phyloP scores from a whole-genome alignment of 306 rosid genomes.

The Quercus suber region DNA sequence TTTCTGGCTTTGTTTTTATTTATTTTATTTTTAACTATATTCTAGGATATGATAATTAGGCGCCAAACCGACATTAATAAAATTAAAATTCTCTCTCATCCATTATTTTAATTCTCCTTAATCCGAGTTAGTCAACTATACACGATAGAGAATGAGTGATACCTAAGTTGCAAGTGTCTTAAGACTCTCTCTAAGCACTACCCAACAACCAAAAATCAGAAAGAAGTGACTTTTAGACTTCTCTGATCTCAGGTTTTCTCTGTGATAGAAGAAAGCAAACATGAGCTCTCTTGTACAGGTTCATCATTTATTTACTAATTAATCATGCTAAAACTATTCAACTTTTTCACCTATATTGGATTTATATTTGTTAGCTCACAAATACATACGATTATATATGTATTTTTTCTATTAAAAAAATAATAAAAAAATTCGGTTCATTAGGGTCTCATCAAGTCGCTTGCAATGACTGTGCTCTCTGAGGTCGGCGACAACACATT shows the following conservation, averaged over 20 bases:
- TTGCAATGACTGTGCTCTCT: conserved; percentile 91
- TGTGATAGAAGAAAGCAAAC: background rate
- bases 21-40: too few relatives aligned
- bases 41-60: too few relatives aligned
- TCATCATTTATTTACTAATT: background rate
- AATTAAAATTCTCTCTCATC: too few relatives aligned
- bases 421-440: background rate
- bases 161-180: too few relatives aligned
- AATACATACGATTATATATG: too few relatives aligned
- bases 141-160: too few relatives aligned
- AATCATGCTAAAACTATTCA: too few relatives aligned
- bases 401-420: background rate
- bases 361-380: background rate
- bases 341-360: background rate
- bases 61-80: too few relatives aligned
- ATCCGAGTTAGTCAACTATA: too few relatives aligned
- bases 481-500: conserved; percentile 98
- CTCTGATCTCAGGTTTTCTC: background rate
- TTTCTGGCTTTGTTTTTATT: too few relatives aligned
- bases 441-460: conserved; percentile 91
- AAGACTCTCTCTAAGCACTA: too few relatives aligned
- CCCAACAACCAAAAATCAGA: background rate
- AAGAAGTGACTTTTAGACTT: background rate
- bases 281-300: conserved; percentile 88
- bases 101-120: too few relatives aligned